A percentile compares a stretch with the other conserved stretches of the same genome.
Conservation (phyloP, 148 eudicot species). For the Talinum fruticosum region DNA sequence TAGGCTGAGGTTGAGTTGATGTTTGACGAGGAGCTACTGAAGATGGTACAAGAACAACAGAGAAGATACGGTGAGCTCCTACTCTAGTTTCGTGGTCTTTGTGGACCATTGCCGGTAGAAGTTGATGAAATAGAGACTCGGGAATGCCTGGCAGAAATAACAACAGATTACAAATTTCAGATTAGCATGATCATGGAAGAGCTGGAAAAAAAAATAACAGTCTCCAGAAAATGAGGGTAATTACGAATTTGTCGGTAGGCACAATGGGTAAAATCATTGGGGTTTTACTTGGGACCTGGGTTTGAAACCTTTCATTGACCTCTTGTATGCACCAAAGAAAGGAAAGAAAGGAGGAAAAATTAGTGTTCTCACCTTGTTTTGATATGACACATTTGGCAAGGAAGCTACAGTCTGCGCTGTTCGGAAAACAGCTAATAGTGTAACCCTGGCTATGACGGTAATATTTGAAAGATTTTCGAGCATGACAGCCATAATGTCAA, state of each 20-base stretch:
- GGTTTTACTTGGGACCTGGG: no score
- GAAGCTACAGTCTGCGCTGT: slow-evolving; percentile 92
- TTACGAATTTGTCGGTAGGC: neutral
- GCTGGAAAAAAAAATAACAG: neutral
- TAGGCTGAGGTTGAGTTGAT: slow-evolving; percentile 24
- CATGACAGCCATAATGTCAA: slow-evolving; percentile 93
- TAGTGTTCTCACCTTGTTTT: slow-evolving; percentile 52
- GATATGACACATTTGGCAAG: slow-evolving; percentile 73
- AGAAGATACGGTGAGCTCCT: slow-evolving; percentile 83
- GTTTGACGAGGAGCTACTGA: slow-evolving; percentile 67
- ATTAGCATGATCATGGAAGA: neutral
- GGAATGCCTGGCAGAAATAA: slow-evolving; percentile 70
- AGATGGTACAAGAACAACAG: slow-evolving; percentile 96
- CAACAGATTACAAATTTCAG: slow-evolving; percentile 11
- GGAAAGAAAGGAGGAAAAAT: no score
- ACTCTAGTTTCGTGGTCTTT: slow-evolving; percentile 87
- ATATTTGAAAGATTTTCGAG: slow-evolving; percentile 76
- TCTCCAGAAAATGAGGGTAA: neutral
- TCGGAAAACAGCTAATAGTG: slow-evolving; percentile 78
- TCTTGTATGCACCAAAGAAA: neutral
- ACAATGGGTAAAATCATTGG: neutral
- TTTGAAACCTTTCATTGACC: neutral
- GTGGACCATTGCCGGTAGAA: slow-evolving; percentile 93
- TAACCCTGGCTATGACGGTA: slow-evolving; percentile 74
- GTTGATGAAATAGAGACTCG: slow-evolving; percentile 92